Evolutionary conservation across 2,329 filamentous ascomycete species (phyloP).

Genomic region (Phoma sp.): DNA sequence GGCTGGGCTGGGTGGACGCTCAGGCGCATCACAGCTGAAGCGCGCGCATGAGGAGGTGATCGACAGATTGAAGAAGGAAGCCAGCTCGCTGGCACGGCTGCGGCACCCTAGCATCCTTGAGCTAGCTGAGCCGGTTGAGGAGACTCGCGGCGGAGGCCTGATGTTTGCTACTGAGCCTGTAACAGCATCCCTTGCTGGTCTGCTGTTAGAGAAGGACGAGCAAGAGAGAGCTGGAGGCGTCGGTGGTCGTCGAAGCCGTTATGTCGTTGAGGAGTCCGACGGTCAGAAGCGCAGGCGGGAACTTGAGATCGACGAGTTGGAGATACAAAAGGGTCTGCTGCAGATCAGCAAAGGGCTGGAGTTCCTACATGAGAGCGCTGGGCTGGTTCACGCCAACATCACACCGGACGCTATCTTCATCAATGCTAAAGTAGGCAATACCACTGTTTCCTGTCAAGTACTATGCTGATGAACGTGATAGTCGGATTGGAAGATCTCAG

Average conservation of each 20-base stretch:
- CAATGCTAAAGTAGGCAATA: slow-evolving; percentile 77
- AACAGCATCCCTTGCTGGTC: slow-evolving; percentile 81
- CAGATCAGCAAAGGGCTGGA: slow-evolving; percentile 94
- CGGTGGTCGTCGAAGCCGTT: slow-evolving; percentile 75
- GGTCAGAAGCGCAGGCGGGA: slow-evolving; percentile 74
- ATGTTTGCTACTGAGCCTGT: slow-evolving; percentile 96
- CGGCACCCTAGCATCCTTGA: slow-evolving; percentile 92
- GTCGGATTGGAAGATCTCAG: slow-evolving; percentile 98
- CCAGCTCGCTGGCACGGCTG: slow-evolving; percentile 82
- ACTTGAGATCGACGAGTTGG: slow-evolving; percentile 92
- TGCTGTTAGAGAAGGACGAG: slow-evolving; percentile 88
- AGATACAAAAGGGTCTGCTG: slow-evolving; percentile 94
- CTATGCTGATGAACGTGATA: slow-evolving; percentile 49
- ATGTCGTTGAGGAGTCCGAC: slow-evolving; percentile 79
- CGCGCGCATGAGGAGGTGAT: slow-evolving; percentile 86
- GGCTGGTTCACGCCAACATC: slow-evolving; percentile 90
- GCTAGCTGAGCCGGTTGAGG: slow-evolving; percentile 92
- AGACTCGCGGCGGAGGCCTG: slow-evolving; percentile 85
- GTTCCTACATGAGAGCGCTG: slow-evolving; percentile 93
- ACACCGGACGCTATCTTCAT: slow-evolving; percentile 93
- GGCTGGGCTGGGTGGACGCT: slow-evolving; percentile 62
- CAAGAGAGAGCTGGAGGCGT: slow-evolving; percentile 74
- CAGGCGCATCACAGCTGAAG: slow-evolving; percentile 72
- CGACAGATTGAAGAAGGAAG: slow-evolving; percentile 89
- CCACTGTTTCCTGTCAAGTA: slow-evolving; percentile 13